Evolutionary conservation across 805 yeast species (phyloP), one percentile per base, ranked within the genome.

Genomic region (Sugiyamaella smithiae): DNA sequence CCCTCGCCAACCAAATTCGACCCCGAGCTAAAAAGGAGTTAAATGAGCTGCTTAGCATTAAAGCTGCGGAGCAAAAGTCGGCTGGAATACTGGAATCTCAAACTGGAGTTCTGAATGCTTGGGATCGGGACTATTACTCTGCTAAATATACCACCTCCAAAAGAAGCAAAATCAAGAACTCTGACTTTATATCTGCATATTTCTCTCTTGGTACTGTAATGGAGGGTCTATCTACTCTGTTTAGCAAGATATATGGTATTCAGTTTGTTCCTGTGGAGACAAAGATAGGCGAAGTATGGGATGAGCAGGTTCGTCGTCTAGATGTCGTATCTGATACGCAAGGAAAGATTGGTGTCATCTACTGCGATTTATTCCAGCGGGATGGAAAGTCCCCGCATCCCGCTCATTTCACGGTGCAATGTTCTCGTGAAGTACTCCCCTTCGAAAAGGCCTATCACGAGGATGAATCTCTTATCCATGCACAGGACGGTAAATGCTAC

Each of bases 341-440:
- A 28, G 85, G 82, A 0, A 62, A 82, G 23, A 74, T 86, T 36
- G 99, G 98, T 1, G 78, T 84, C 43, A 80, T 93, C 22, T 93
- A 93, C 63, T 78, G 95, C 57, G 99, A 93, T 64, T 72, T 93
- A 45, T 87, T 91, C 72, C 84, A 85, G 54, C 75, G 96, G 46
- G 74, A 73, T 6, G 84, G 84, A 11, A 86, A 86, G 65, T 79
- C 85, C 1, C 82, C 88, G 1, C 81, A 84, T 50, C 97, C 99
- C 1, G 95, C 98, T 0, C 99, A 93, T 67, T 93, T 88, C 68
- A 93, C 98, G 0, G 87, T 93, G 5, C 88, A 93, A 53, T 93
- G 98, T 60, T 87, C 96, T n/a, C 76, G 98, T 56, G 79, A 81
- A 59, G 77, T 88, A 1, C 49, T 47, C 40, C 58, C 60, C 1